Conservation (phyloP, 495 filamentous ascomycete genomes). For the Penicillium cataractarum region DNA sequence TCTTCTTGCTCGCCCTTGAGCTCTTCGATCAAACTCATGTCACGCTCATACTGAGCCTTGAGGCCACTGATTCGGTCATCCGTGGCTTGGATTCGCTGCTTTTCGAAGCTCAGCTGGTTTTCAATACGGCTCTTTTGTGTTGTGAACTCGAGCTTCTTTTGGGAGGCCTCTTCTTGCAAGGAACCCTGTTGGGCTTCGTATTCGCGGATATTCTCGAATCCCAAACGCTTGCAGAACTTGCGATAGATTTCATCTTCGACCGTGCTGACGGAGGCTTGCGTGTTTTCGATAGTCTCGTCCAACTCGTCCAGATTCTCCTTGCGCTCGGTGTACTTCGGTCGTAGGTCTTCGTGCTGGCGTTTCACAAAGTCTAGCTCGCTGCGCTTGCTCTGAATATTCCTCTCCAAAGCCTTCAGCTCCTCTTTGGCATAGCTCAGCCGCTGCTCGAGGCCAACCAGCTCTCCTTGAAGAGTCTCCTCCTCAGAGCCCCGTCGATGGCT, state of each 20-base stretch:
- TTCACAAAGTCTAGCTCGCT: conserved; percentile 77
- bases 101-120: conserved; percentile 78
- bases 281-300: conserved; percentile 63
- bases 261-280: conserved; percentile 74
- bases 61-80: conserved; percentile 69
- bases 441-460: conserved; percentile 82
- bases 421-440: conserved; percentile 69
- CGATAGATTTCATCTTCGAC: conserved; percentile 90
- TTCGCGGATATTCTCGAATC: conserved; percentile 85
- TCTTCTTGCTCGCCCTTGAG: conserved; percentile 73
- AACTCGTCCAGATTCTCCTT: conserved; percentile 67
- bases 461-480: conserved; percentile 79
- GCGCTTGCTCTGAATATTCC: conserved; percentile 82
- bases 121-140: conserved; percentile 81
- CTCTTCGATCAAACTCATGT: conserved; percentile 65
- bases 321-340: conserved; percentile 78
- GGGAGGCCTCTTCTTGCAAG: conserved; percentile 81
- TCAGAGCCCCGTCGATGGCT: conserved; percentile 70
- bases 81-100: conserved; percentile 66
- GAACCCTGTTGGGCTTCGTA: conserved; percentile 94
- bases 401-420: conserved; percentile 79
- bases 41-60: conserved; percentile 65
- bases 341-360: conserved; percentile 69
- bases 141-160: conserved; percentile 84
- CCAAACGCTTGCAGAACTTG: conserved; percentile 83